Evolutionary conservation across 2,329 filamentous ascomycete species (phyloP).

Genomic region (Metarhizium anisopliae): DNA sequence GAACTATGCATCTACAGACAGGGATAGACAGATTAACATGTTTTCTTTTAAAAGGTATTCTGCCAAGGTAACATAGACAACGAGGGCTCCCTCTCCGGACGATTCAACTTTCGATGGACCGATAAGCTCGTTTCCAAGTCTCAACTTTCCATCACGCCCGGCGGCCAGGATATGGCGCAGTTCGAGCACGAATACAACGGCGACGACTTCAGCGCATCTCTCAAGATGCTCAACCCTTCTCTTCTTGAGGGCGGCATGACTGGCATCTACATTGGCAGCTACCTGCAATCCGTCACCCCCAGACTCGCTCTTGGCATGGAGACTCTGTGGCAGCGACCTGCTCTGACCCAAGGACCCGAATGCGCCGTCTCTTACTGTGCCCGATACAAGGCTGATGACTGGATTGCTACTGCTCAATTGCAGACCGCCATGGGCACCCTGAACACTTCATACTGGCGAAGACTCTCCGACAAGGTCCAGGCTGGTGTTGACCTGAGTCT

Average conservation of each 20-base stretch:
- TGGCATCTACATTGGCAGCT: conserved; percentile 91
- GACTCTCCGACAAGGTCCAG: conserved; percentile 88
- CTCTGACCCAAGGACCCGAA: conserved; percentile 79
- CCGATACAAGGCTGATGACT: conserved; percentile 84
- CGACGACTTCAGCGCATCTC: conserved; percentile 80
- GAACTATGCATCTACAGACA: background rate
- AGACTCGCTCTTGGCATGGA: conserved; percentile 82
- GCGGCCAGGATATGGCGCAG: conserved; percentile 78
- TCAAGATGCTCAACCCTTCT: conserved; percentile 96
- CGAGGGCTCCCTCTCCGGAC: conserved; percentile 75
- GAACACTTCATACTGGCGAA: conserved; percentile 89
- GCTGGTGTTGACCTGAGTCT: conserved; percentile 92
- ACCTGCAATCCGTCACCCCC: conserved; percentile 87
- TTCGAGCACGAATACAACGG: conserved; percentile 95
- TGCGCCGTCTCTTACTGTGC: conserved; percentile 83
- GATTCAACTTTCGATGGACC: conserved; percentile 90
- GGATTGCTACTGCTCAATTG: conserved; percentile 86
- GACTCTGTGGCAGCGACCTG: conserved; percentile 85
- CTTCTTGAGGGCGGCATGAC: conserved; percentile 85
- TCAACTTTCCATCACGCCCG: conserved; percentile 74
- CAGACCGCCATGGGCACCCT: conserved; percentile 74
- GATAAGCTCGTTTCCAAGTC: conserved; percentile 76
- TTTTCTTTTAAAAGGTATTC: conserved; percentile 56
- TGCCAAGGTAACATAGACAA: conserved; percentile 94
- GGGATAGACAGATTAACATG: background rate